Percentiles rank a stretch among this genome's conserved stretches.
phyloP scores from a whole-genome alignment of 306 rosid genomes.

The Rosa multiflora region DNA sequence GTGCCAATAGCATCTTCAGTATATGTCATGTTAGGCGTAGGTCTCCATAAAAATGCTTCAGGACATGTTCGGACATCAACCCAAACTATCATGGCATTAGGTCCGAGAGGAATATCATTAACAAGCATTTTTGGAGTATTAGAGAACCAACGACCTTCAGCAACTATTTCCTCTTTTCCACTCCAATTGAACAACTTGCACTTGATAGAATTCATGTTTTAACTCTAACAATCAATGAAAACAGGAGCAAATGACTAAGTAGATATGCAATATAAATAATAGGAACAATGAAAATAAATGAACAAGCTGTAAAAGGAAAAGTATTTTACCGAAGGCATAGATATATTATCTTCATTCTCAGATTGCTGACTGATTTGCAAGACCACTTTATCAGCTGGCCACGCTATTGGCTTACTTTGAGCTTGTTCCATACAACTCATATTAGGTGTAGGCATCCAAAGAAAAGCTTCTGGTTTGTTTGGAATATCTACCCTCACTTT shows the following conservation, averaged over 20 bases:
- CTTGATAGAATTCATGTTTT: background rate
- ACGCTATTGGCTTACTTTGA: background rate
- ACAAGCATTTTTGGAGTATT: background rate
- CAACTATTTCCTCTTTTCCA: background rate
- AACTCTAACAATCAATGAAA: background rate
- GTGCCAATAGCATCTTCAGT: background rate
- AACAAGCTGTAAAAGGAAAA: too few relatives aligned
- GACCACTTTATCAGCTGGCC: constrained; percentile 15
- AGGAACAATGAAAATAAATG: too few relatives aligned
- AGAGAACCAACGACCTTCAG: background rate
- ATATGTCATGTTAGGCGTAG: background rate
- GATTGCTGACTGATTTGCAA: background rate
- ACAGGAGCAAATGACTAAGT: too few relatives aligned
- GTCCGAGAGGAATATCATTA: background rate
- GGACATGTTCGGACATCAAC: background rate
- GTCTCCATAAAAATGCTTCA: constrained; percentile 12
- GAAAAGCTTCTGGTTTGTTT: background rate
- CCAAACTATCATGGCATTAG: background rate
- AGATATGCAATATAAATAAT: too few relatives aligned
- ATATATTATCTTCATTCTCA: background rate
- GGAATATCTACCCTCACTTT: background rate
- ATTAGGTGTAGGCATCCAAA: constrained; percentile 7
- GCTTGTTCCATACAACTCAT: constrained; percentile 4
- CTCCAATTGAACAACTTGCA: background rate
- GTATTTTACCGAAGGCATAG: too few relatives aligned